Conservation (phyloP, 1,284 basidiomycete species). For the Fistulinella cinereoalba region DNA sequence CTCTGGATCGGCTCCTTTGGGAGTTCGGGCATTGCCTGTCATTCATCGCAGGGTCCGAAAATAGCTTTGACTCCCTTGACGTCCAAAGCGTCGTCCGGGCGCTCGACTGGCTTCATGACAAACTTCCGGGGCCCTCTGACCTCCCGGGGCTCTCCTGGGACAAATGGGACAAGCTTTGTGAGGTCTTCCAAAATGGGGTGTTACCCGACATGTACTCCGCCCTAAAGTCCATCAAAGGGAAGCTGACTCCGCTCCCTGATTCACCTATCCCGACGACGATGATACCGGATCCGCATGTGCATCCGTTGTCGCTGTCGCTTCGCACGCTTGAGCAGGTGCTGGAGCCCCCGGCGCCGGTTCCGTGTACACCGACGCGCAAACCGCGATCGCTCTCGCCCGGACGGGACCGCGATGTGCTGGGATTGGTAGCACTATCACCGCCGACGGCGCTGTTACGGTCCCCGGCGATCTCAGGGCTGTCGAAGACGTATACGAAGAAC, state of each 20-base stretch:
- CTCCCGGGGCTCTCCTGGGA: constrained; percentile 34
- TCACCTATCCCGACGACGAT: constrained; percentile 28
- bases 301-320: constrained; percentile 21
- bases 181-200: constrained; percentile 28
- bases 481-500: constrained; percentile 74
- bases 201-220: constrained; percentile 26
- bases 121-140: constrained; percentile 33
- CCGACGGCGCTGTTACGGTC: constrained; percentile 68
- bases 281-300: constrained; percentile 19
- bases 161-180: constrained; percentile 33
- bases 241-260: constrained; percentile 28
- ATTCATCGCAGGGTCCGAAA: constrained; percentile 25
- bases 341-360: constrained; percentile 20
- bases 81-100: constrained; percentile 28
- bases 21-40: constrained; percentile 39
- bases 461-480: constrained; percentile 71
- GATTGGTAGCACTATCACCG: constrained; percentile 42
- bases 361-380: constrained; percentile 27
- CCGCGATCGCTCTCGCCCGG: constrained; percentile 6
- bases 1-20: constrained; percentile 32
- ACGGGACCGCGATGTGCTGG: constrained; percentile 23
- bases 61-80: constrained; percentile 31
- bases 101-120: constrained; percentile 30
- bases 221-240: constrained; percentile 31
- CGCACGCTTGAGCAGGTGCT: constrained; percentile 24